Base-by-base conservation (phyloP, 495 filamentous ascomycete species). In the Penicillium chermesinum region DNA sequence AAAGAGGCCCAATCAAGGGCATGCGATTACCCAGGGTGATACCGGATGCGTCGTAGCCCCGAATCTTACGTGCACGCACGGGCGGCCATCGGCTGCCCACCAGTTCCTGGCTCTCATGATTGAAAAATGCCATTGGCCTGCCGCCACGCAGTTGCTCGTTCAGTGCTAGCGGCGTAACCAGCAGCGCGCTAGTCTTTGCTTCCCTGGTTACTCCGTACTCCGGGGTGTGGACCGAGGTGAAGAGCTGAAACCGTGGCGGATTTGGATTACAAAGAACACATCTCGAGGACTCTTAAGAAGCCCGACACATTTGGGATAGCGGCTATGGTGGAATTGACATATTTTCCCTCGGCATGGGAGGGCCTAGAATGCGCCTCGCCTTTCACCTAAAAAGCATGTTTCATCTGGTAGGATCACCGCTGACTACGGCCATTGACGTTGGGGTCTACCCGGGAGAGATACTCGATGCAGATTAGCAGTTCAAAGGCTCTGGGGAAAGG, bases 11-110 rank as follows among this genome's bases (percentile, higher is more conserved):
- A 61, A 58, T 61, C 14, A 44, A 2, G 5, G 16, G 7, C 8
- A 21, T 20, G 38, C 50, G 58, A 61, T 61, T 57, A 58, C 39
- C 58, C 42, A 58, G 42, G 50, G 45, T 57, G 37, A 49, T 61
- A 54, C 58, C 39, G 25, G 49, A 61, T 46, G 35, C 42, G 48
- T 54, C 38, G 39, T 61, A 58, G 58, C 16, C 27, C 40, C 17
- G 25, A 57, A 54, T 57, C 50, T 57, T 57, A 52, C 25, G 37
- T 13, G 22, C 54, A 61, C 54, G 54, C 58, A 61, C 58, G 50
- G 48, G 30, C 42, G 33, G 15, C 44, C 38, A 36, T 21, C 30
- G 38, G 9, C 27, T 39, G 46, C 32, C 47, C 47, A 48, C 55
- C 55, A 54, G 55, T 54, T 58, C 54, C 50, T 57, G 54, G 38